These are phyloP conservation scores for Arabidopsis suecica DNA, from an alignment of 345 rosid species.

Conservation along the genomic window DNA sequence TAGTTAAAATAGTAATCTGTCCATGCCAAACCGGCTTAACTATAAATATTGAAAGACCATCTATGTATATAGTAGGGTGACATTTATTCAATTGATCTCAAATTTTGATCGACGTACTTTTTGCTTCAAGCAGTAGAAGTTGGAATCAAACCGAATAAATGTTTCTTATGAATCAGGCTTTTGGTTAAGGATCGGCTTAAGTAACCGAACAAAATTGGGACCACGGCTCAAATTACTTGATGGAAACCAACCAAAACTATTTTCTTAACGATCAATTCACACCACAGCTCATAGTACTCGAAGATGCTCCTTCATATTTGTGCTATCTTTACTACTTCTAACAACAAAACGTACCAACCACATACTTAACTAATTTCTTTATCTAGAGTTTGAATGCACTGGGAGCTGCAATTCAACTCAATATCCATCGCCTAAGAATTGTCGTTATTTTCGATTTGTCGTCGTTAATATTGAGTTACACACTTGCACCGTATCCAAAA, in stretches of 20 bases:
- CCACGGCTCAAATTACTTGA: background rate
- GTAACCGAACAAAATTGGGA: slow-evolving; percentile 19
- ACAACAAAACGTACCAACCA: slow-evolving; percentile 8
- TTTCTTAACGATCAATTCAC: background rate
- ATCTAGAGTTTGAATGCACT: slow-evolving; percentile 13
- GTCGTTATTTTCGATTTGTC: background rate
- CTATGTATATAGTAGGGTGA: too few species aligned
- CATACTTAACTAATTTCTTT: too few species aligned
- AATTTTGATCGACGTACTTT: too few species aligned
- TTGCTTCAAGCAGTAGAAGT: too few species aligned
- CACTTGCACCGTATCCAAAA: background rate
- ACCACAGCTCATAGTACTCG: slow-evolving; percentile 1
- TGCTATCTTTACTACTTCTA: slow-evolving; percentile 18
- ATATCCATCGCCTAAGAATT: background rate
- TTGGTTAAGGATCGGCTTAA: background rate
- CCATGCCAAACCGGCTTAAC: too few species aligned
- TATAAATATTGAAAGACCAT: too few species aligned
- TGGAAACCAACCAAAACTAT: slow-evolving; percentile 24
- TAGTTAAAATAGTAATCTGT: too few species aligned
- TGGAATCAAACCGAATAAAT: too few species aligned
- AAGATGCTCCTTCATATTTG: background rate
- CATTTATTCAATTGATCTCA: too few species aligned
- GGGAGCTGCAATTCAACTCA: background rate
- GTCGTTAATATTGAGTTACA: background rate
- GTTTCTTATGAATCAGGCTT: background rate